These are phyloP conservation scores for Mycena venus DNA, from an alignment of 768 basidiomycete genomes.

Conservation along the genomic window DNA sequence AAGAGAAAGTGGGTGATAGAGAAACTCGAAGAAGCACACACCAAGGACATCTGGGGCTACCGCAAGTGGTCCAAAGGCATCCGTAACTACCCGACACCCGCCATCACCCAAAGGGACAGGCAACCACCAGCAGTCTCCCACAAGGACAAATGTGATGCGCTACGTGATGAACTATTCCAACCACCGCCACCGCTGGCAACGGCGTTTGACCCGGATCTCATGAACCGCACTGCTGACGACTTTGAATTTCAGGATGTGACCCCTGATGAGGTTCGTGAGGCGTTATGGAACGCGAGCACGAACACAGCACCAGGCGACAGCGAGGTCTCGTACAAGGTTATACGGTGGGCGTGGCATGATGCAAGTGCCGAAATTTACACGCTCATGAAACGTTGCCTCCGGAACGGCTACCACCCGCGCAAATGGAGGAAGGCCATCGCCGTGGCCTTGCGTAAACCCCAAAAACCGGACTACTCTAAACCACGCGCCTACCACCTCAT, in stretches of 20 bases:
- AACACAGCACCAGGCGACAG: constrained; percentile 40
- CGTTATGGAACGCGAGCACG: constrained; percentile 32
- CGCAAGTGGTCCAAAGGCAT: constrained; percentile 37
- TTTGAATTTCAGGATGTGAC: constrained; percentile 33
- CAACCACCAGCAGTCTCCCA: constrained; percentile 33
- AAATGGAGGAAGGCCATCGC: constrained; percentile 44
- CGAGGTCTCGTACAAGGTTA: constrained; percentile 37
- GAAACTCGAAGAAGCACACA: constrained; percentile 17
- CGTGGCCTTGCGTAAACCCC: constrained; percentile 48
- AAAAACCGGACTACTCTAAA: constrained; percentile 51
- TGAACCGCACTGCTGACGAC: constrained; percentile 31
- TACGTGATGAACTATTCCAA: constrained; percentile 38
- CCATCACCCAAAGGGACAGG: constrained; percentile 29
- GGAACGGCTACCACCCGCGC: constrained; percentile 40
- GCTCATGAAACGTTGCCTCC: constrained; percentile 36
- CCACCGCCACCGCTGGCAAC: constrained; percentile 32
- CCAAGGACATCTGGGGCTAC: constrained; percentile 40
- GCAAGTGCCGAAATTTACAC: neutral
- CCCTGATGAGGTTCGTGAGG: constrained; percentile 35
- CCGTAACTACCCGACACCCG: constrained; percentile 39
- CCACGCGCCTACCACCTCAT: constrained; percentile 51
- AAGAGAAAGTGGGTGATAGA: constrained; percentile 36
- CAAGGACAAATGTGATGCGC: constrained; percentile 38
- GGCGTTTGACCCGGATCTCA: constrained; percentile 21
- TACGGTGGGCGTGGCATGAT: constrained; percentile 42